These are phyloP conservation scores for Colletotrichum caudatum DNA, from an alignment of 2,329 filamentous ascomycete genomes.

Conservation along the genomic window DNA sequence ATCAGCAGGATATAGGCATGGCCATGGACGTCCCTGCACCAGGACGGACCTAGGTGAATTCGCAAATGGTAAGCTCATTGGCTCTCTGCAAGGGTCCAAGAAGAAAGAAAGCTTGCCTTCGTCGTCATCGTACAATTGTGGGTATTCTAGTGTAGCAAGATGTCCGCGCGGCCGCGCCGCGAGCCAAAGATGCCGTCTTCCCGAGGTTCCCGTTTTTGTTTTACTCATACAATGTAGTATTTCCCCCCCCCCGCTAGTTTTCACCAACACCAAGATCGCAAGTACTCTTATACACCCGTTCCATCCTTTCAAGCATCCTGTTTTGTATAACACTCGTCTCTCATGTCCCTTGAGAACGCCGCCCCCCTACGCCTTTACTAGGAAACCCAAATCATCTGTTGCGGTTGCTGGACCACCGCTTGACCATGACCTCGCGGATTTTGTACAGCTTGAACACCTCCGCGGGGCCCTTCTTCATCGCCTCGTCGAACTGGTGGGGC, in stretches of 20 bases:
- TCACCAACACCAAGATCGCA: constrained; percentile 7
- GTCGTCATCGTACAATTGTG: constrained; percentile 30
- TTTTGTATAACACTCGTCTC: constrained; percentile 2
- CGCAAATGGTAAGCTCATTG: background rate
- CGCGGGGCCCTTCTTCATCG: constrained; percentile 65
- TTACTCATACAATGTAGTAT: constrained; percentile 33
- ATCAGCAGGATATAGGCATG: background rate
- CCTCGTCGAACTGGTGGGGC: constrained; percentile 63
- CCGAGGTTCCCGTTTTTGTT: constrained; percentile 1
- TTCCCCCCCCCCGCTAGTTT: background rate
- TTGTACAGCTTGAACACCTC: constrained; percentile 76
- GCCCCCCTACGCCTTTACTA: background rate
- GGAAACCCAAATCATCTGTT: constrained; percentile 58
- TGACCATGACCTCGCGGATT: constrained; percentile 83
- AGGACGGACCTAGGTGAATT: background rate
- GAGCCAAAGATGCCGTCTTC: constrained; percentile 25
- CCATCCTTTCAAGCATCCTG: constrained; percentile 11
- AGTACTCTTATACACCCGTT: constrained; percentile 5
- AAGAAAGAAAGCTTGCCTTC: constrained; percentile 9
- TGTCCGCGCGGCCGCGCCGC: background rate
- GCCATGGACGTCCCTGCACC: background rate
- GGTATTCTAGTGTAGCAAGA: constrained; percentile 29
- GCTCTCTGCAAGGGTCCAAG: background rate
- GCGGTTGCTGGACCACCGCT: constrained; percentile 86
- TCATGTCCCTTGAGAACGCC: constrained; percentile 19